Base-by-base conservation (phyloP, 495 filamentous ascomycete genomes). In the Acidomyces sp. region DNA sequence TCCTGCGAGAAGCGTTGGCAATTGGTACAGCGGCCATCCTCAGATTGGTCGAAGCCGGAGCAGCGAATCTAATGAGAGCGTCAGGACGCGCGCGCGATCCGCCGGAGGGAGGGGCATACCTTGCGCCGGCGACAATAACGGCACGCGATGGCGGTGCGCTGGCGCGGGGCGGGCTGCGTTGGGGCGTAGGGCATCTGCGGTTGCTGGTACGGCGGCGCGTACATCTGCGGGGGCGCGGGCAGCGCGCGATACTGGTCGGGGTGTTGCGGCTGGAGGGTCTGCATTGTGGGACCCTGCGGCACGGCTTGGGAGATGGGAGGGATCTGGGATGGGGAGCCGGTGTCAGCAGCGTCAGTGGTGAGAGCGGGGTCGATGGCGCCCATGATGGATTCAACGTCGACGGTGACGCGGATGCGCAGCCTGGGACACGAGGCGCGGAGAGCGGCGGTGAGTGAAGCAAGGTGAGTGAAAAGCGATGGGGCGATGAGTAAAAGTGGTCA, bases 101-200 rank as follows among this genome's bases (percentile, higher is more conserved):
- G 6, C 9, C 16, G 22, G 17, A 11, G 3, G 27, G 22, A 22
- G 21, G 23, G 27, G 39, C 69, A 53, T 67, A 85, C 81, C 75
- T 87, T 87, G 45, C 82, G 74, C 62, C 82, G 69, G 37, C 82
- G 66, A 61, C 82, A 87, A 56, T 87, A 87, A 38, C 78, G 71
- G 56, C 82, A 87, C n/a, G 82, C 82, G 57, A 87, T 87, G 38
- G 82, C 82, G 1, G 82, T 87, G 37, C 82, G 66, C 57, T 87
- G 82, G 45, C 82, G 69, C 10, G 82, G 82, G 9, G 82, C 81
- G 4, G 78, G 68, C 43, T 74, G 78, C 44, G 48, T 30, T 11
- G 43, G 49, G 18, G 43, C 13, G 30, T 56, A 56, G 13, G 34
- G 17, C 47, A 49, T 50, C 20, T 41, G 51, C n/a, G 30, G 53